phyloP scores from a whole-genome alignment of 192 early-diverging fungal species.

The Coemansia erecta region DNA sequence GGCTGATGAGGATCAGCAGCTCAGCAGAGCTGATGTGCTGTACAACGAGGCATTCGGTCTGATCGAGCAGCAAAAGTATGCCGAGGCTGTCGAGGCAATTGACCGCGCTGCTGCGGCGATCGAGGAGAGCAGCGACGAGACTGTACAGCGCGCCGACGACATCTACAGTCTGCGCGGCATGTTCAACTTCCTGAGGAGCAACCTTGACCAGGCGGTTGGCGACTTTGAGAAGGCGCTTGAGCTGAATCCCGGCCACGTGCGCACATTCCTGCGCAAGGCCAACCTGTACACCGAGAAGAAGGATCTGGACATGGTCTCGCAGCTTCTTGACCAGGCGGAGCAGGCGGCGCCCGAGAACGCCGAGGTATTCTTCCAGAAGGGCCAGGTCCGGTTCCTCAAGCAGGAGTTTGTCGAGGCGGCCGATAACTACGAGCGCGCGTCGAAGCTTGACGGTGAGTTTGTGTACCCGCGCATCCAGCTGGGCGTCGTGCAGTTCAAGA shows the following conservation, averaged over 20 bases:
- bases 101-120: constrained; percentile 20
- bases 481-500: constrained; percentile 90
- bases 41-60: constrained; percentile 58
- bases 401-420: constrained; percentile 76
- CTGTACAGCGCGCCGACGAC: constrained; percentile 55
- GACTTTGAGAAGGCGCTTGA: constrained; percentile 81
- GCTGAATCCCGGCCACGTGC: constrained; percentile 73
- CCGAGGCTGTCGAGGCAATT: constrained; percentile 54
- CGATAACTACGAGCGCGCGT: constrained; percentile 78
- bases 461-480: constrained; percentile 94
- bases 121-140: constrained; percentile 46
- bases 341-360: constrained; percentile 71
- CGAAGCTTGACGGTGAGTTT: constrained; percentile 75
- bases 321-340: constrained; percentile 35
- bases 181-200: constrained; percentile 84
- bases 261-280: constrained; percentile 86
- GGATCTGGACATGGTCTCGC: constrained; percentile 38
- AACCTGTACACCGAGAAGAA: constrained; percentile 88
- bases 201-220: constrained; percentile 66
- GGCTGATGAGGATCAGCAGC: constrained; percentile 19
- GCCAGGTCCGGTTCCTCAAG: constrained; percentile 70
- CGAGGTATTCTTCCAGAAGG: constrained; percentile 88
- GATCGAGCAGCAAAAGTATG: constrained; percentile 57
- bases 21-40: constrained; percentile 40
- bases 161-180: constrained; percentile 87